Evolutionary conservation across 1,284 basidiomycete species (phyloP), one percentile per base, ranked within the genome.

Genomic region (Cryptococcus wingfieldii): DNA sequence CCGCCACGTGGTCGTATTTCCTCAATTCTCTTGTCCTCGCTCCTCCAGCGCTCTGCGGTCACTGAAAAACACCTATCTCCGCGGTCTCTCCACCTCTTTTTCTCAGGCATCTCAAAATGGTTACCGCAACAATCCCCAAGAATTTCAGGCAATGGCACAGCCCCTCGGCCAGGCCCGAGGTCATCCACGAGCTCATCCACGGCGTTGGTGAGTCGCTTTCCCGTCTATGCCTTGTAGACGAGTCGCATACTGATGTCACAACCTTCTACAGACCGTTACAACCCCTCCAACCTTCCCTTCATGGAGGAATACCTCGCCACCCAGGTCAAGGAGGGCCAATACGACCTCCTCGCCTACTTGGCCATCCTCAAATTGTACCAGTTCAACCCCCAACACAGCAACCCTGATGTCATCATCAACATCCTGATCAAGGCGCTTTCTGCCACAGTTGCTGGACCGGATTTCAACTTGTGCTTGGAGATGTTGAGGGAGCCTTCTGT

Each of bases 241-340:
- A 19, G n/a, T 16, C 14, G 16, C 12, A 14, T 49, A 9, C 34
- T 50, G 4, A 13, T 3, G 5, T 4, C n/a, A 38, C 13, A 5
- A 18, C 31, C 37, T 12, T 44, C 25, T 9, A 6, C 59, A 93
- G 92, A 97, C 81, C 86, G 93, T 60, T 97, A 97, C 79, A 97
- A 97, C 78, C 93, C 93, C 41, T 88, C 88, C 57, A 97, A 96
- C 77, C 85, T 95, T 58, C 82, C 85, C 43, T 89, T 93, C 62
- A 84, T 98, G 58, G 91, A 96, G 79, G 94, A 96, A 72, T 97
- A 97, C 79, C 85, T 98, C 57, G 89, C 87, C 71, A 85, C 90
- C 72, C 93, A 98, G 78, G 89, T 92, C 65, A 83, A 89, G 67
- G 88, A 84, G 67, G 86, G 87, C 67, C 87, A 92, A 70, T 96